phyloP scores from a whole-genome alignment of 2,329 filamentous ascomycete genomes.

The Aphanocladium album region DNA sequence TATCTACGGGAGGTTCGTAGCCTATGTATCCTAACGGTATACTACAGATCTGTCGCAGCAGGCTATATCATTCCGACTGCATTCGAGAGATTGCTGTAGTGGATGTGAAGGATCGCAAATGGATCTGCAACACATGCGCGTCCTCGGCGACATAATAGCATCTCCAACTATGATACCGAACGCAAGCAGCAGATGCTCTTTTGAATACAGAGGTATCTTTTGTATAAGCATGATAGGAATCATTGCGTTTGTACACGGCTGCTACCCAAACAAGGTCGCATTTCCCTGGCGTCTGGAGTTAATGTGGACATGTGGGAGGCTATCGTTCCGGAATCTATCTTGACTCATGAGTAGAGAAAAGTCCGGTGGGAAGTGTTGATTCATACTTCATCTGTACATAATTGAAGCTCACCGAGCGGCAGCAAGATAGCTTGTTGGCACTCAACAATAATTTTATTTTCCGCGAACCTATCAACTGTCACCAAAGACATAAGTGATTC shows the following conservation, averaged over 20 bases:
- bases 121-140: conserved; percentile 42
- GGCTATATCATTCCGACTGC: conserved; percentile 47
- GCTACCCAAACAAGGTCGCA: not conserved
- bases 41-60: conserved; percentile 35
- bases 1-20: not conserved
- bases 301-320: not conserved
- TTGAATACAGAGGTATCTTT: not conserved
- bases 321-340: no score
- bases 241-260: not conserved
- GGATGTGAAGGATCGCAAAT: conserved; percentile 31
- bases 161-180: not conserved
- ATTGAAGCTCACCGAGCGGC: not conserved
- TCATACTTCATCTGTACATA: not conserved
- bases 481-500: not conserved
- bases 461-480: not conserved
- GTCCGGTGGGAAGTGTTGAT: not conserved
- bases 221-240: not conserved
- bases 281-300: not conserved
- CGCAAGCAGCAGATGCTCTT: not conserved
- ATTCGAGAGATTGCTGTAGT: conserved; percentile 32
- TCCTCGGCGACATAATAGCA: not conserved
- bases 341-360: not conserved
- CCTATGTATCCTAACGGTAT: conserved; percentile 11
- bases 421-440: not conserved
- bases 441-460: not conserved